These are phyloP conservation scores for Yamadazyma friedrichii DNA, from an alignment of 1,139 yeast species.

Conservation along the genomic window DNA sequence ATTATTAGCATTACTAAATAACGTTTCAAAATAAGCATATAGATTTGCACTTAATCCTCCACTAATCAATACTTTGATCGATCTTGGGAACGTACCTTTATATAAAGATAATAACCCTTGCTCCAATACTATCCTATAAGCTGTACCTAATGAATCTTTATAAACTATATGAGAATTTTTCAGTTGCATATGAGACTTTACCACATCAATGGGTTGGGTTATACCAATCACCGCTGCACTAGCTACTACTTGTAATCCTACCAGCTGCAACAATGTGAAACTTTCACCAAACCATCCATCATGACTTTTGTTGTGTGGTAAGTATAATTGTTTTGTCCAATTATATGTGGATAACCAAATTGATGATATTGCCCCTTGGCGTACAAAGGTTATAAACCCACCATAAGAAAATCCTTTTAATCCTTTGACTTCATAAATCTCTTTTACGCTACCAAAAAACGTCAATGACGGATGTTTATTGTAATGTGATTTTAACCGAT, in stretches of 20 bases:
- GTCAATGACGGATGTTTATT: constrained; percentile 57
- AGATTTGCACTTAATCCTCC: constrained; percentile 77
- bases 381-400: constrained; percentile 68
- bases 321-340: constrained; percentile 65
- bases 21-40: constrained; percentile 59
- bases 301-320: constrained; percentile 49
- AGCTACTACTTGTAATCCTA: constrained; percentile 54
- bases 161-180: constrained; percentile 62
- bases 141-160: constrained; percentile 69
- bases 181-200: constrained; percentile 87
- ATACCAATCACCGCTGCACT: constrained; percentile 67
- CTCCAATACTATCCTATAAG: constrained; percentile 64
- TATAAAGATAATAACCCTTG: constrained; percentile 69
- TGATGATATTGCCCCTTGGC: constrained; percentile 78
- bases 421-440: constrained; percentile 77
- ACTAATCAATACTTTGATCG: constrained; percentile 72
- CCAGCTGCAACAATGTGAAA: constrained; percentile 39
- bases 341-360: constrained; percentile 86
- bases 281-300: constrained; percentile 52
- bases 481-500: constrained; percentile 35
- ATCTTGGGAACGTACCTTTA: constrained; percentile 80
- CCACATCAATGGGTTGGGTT: constrained; percentile 90
- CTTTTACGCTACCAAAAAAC: constrained; percentile 52
- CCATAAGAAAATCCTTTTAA: constrained; percentile 80
- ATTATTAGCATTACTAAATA: constrained; percentile 46